Percentiles rank a stretch among this genome's conserved stretches.
Conservation (phyloP, 2,329 filamentous ascomycete species). For the Chaetomiaceae sp. region DNA sequence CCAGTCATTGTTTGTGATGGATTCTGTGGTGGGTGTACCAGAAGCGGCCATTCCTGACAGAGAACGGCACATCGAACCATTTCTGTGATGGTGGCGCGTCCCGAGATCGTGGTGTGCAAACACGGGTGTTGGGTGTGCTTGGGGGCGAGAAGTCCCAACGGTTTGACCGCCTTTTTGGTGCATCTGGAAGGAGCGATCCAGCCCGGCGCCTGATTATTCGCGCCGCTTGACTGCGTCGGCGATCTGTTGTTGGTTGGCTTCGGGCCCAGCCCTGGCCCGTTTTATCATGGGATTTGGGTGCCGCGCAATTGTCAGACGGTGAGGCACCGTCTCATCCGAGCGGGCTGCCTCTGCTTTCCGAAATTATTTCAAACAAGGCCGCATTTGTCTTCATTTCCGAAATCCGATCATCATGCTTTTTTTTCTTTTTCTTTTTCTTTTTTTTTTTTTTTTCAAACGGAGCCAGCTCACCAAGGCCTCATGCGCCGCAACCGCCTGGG, state of each 20-base stretch:
- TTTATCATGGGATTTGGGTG: slow-evolving; percentile 5
- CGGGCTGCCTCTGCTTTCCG: neutral
- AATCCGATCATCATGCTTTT: no score
- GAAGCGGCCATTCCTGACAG: neutral
- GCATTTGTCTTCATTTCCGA: no score
- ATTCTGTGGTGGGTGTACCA: neutral
- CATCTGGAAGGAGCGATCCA: slow-evolving; percentile 7
- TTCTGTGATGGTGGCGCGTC: neutral
- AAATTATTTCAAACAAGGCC: slow-evolving; percentile 7
- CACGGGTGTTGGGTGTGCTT: neutral
- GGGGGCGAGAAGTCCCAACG: neutral
- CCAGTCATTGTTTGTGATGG: neutral
- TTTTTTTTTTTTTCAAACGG: slow-evolving; percentile 6
- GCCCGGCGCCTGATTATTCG: slow-evolving; percentile 4
- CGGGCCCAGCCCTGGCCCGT: neutral
- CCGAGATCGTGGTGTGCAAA: neutral
- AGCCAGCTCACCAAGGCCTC: neutral
- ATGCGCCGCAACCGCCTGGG: neutral
- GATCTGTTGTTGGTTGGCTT: slow-evolving; percentile 12
- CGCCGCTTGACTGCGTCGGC: slow-evolving; percentile 20
- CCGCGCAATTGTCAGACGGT: slow-evolving; percentile 4
- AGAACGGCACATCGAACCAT: neutral
- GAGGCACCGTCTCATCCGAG: neutral
- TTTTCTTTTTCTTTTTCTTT: no score
- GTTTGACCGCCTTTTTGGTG: slow-evolving; percentile 24